phyloP scores from a whole-genome alignment of 129 eudicot genomes.

The Solidago caesia region DNA sequence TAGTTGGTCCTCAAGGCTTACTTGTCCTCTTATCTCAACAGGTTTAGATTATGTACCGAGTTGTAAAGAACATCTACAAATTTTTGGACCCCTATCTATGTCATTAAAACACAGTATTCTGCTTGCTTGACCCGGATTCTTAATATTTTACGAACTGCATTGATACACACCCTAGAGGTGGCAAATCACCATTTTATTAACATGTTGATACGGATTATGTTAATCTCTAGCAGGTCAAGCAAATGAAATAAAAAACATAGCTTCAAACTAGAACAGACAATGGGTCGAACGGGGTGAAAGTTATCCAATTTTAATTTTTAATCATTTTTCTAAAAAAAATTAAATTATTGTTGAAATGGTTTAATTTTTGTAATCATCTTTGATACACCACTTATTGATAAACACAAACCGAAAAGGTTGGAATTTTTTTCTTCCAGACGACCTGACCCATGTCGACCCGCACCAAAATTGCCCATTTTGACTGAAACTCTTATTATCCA shows the following conservation, averaged over 20 bases:
- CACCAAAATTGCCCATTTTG: no score
- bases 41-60: conserved; percentile 40
- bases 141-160: neutral
- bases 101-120: neutral
- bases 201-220: neutral
- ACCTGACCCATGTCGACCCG: no score
- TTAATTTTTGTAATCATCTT: no score
- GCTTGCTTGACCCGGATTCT: neutral
- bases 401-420: no score
- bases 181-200: neutral
- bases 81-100: conserved; percentile 6
- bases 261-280: no score
- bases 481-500: no score
- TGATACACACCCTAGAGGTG: neutral
- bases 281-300: no score
- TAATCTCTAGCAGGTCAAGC: neutral
- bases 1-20: conserved; percentile 90
- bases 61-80: neutral
- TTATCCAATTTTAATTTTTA: no score
- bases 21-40: conserved; percentile 95
- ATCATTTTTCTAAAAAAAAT: no score
- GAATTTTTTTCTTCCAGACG: no score
- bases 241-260: neutral
- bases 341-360: no score
- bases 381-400: no score